A percentile compares a stretch with the other conserved stretches of the same genome.
These are phyloP conservation scores for Silene uniflora DNA, from an alignment of 148 eudicot species.

Conservation along the genomic window DNA sequence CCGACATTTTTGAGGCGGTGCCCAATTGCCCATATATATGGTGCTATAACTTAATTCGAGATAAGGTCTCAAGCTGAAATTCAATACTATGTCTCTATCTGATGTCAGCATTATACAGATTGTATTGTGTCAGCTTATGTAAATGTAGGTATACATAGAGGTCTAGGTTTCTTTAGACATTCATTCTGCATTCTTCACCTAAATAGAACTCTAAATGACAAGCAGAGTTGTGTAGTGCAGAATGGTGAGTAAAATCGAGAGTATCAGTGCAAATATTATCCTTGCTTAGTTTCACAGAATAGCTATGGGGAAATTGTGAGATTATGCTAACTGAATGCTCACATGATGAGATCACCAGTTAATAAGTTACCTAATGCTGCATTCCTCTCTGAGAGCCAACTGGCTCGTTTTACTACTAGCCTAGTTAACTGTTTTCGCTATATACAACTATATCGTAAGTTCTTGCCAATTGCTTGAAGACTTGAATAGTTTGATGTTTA, in stretches of 20 bases:
- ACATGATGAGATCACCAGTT: not conserved
- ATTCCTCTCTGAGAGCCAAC: constrained; percentile 6
- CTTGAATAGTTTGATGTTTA: not conserved
- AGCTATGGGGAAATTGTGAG: not conserved
- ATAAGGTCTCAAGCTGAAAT: too few relatives aligned
- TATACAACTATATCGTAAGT: not conserved
- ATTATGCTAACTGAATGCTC: not conserved
- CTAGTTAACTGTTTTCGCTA: not conserved
- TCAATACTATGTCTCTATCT: not conserved
- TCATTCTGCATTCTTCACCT: not conserved
- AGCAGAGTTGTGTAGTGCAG: not conserved
- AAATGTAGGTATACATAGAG: not conserved
- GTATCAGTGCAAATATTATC: not conserved
- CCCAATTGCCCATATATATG: too few relatives aligned
- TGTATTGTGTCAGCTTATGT: not conserved
- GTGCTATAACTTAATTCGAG: too few relatives aligned
- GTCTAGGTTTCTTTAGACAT: not conserved
- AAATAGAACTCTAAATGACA: not conserved
- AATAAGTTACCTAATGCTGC: not conserved
- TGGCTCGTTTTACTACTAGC: not conserved
- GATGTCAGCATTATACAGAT: not conserved
- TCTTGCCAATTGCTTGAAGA: not conserved
- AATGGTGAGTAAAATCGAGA: not conserved
- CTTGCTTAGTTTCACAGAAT: not conserved
- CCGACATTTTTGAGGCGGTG: too few relatives aligned